Evolutionary conservation across 2,329 filamentous ascomycete species (phyloP).

Genomic region (Balansia obtecta): DNA sequence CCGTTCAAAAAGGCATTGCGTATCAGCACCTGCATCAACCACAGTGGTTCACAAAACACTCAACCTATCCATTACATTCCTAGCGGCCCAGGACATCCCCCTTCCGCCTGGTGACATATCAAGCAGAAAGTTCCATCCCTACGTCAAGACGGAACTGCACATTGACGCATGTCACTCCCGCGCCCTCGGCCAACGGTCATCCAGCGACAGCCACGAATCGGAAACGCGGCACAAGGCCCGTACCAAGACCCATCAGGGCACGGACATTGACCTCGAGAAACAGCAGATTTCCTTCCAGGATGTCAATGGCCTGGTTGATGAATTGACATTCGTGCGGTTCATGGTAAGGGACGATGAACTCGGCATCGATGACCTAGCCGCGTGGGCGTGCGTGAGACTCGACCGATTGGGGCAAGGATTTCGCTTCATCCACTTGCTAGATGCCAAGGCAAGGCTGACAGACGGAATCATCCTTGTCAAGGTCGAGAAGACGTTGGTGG

Average conservation of each 20-base stretch:
- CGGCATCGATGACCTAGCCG: constrained; percentile 63
- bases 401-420: constrained; percentile 68
- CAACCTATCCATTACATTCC: constrained; percentile 58
- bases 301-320: constrained; percentile 47
- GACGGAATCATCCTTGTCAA: constrained; percentile 62
- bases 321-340: constrained; percentile 66
- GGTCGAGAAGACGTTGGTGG: constrained; percentile 47
- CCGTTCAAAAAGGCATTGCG: constrained; percentile 14
- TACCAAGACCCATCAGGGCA: constrained; percentile 45
- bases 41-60: constrained; percentile 43
- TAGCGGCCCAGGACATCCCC: constrained; percentile 66
- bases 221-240: constrained; percentile 42
- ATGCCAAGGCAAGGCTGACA: constrained; percentile 52
- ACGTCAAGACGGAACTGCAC: constrained; percentile 75
- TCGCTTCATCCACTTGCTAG: constrained; percentile 63
- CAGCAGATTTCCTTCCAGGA: constrained; percentile 45
- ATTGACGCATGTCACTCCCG: constrained; percentile 51
- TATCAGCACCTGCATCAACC: constrained; percentile 10
- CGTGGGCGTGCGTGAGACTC: constrained; percentile 80
- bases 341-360: constrained; percentile 82
- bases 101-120: constrained; percentile 43
- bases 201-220: constrained; percentile 27
- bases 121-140: constrained; percentile 55
- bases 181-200: constrained; percentile 18
- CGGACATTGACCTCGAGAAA: constrained; percentile 49